Evolutionary conservation across 176 grass and related monocot species (phyloP).

Genomic region (Typha latifolia): DNA sequence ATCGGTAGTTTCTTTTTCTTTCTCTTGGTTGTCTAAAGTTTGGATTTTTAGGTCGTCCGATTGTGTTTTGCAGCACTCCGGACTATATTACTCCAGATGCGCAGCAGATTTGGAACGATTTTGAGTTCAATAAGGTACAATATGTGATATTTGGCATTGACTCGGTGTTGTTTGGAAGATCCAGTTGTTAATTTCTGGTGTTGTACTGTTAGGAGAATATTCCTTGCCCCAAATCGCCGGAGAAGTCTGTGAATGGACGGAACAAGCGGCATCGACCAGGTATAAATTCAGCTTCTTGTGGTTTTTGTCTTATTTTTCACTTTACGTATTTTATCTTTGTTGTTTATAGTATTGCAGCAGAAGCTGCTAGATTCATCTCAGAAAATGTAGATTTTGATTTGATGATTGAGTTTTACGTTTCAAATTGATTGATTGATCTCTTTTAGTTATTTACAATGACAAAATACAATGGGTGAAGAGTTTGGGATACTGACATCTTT

Average conservation of each 20-base stretch:
- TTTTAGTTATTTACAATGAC: neutral
- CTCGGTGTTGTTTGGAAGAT: neutral
- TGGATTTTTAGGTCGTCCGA: neutral
- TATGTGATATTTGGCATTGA: neutral
- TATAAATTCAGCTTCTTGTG: neutral
- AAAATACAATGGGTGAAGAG: too few species aligned
- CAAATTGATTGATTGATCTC: neutral
- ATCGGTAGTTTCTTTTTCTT: neutral
- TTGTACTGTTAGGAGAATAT: conserved; percentile 53
- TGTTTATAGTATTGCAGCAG: too few species aligned
- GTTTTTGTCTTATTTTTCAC: too few species aligned
- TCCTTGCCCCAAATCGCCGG: conserved; percentile 75
- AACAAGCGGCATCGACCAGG: conserved; percentile 39
- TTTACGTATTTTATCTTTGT: too few species aligned
- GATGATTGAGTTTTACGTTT: too few species aligned
- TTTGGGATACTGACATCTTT: too few species aligned
- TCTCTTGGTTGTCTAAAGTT: neutral
- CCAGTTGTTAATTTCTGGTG: conserved; percentile 4
- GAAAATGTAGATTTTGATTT: too few species aligned
- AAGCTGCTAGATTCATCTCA: too few species aligned
- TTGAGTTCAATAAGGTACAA: conserved; percentile 55
- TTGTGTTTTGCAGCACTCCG: conserved; percentile 46
- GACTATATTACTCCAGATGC: conserved; percentile 90
- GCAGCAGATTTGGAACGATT: conserved; percentile 34
- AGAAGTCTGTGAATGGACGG: conserved; percentile 54